Percentiles rank a stretch among this genome's conserved stretches.
Evolutionary conservation across 164 flowering plant species (phyloP).

Genomic region (Akebia trifoliata): DNA sequence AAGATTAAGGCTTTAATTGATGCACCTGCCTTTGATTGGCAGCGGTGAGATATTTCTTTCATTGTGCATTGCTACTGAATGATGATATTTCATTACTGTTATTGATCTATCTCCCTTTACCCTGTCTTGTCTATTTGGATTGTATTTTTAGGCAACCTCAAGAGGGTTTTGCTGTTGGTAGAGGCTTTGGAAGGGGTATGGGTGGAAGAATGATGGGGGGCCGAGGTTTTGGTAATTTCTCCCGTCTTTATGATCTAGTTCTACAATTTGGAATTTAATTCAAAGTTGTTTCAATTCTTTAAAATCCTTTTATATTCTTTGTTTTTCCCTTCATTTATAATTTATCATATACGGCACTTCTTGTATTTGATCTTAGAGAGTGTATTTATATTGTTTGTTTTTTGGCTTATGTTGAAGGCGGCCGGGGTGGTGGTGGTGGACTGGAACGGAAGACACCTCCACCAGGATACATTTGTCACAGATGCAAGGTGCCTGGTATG

Average conservation of each 20-base stretch:
- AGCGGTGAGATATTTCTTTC: constrained; percentile 42
- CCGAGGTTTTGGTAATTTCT: constrained; percentile 71
- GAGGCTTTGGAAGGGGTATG: constrained; percentile 85
- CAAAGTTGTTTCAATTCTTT: background rate
- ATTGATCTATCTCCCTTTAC: background rate
- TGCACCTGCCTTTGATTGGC: constrained; percentile 88
- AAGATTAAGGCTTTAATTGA: constrained; percentile 85
- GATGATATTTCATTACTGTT: background rate
- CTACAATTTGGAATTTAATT: background rate
- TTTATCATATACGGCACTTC: background rate
- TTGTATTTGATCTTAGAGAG: background rate
- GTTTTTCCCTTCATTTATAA: background rate
- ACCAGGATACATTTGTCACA: constrained; percentile 81
- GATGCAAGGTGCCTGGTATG: constrained; percentile 93
- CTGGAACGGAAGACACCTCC: constrained; percentile 86
- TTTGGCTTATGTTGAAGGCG: constrained; percentile 21
- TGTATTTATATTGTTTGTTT: background rate
- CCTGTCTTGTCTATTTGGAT: background rate
- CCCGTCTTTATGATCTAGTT: background rate
- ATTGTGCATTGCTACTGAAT: background rate
- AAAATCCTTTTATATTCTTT: background rate
- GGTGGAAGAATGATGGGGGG: constrained; percentile 75
- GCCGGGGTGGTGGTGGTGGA: too few relatives aligned
- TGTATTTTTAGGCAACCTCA: constrained; percentile 51
- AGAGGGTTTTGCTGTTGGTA: constrained; percentile 66